Evolutionary conservation across 768 basidiomycete species (phyloP), one percentile per base, ranked within the genome.

Genomic region (Leucosporidium creatinivorum): DNA sequence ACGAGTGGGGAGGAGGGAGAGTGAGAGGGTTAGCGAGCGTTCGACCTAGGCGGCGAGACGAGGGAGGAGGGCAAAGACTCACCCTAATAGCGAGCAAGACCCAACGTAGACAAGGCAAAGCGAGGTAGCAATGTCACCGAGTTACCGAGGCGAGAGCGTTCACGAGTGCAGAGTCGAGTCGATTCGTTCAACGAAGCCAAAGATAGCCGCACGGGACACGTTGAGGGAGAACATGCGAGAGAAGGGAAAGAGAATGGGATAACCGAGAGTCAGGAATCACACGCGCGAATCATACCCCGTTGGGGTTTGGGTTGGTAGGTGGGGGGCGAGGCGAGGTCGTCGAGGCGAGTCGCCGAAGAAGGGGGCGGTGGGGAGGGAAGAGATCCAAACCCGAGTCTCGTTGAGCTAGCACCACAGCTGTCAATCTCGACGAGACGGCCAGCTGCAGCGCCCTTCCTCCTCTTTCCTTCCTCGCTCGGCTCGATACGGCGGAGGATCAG

Each of bases 11-110:
- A 48, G n/a, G 48, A 7, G 47, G 28, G 21, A 8, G 59, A 67
- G 17, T 12, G 44, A 25, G n/a, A n/a, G 25, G 23, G 23, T 10
- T 21, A 13, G 25, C 25, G 39, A 31, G 18, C 12, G 21, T 23
- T 51, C 25, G 54, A 63, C 65, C 33, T 21, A 65, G 59, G 59
- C 58, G 58, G 60, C 21, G 21, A 17, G 47, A 17, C 12, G 12
- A 4, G n/a, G 13, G 30, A 36, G 3, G 36, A 52, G 28, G 56
- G 50, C 5, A 10, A 23, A 18, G 7, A 30, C 50, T 36, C 17
- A 54, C 52, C 65, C 65, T 59, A 31, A 23, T 15, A 26, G 44
- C 31, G 25, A 18, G 57, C 47, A 56, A 23, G 28, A 7, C 26
- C 50, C 54, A 31, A 49, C 15, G 23, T 26, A 44, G 50, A 44